phyloP scores from a whole-genome alignment of 2,329 filamentous ascomycete species.

The Madurella mycetomatis region DNA sequence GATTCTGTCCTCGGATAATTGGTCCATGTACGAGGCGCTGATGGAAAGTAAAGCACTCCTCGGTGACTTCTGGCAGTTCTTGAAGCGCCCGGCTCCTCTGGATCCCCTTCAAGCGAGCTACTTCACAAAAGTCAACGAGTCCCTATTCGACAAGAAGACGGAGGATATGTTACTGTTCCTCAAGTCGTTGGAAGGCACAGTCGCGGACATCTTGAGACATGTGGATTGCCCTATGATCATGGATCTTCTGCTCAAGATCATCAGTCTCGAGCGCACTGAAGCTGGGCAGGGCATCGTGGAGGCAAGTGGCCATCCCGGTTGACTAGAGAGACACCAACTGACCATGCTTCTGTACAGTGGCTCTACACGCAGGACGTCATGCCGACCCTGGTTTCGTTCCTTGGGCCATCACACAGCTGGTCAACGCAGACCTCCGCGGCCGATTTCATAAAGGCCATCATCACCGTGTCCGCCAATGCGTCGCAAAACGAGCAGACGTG shows the following conservation, averaged over 20 bases:
- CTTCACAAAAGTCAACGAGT: conserved; percentile 98
- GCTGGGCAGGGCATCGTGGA: conserved; percentile 90
- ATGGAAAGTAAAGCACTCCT: conserved; percentile 78
- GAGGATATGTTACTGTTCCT: conserved; percentile 93
- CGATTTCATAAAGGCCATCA: conserved; percentile 97
- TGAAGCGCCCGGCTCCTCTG: conserved; percentile 77
- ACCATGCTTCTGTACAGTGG: conserved; percentile 57
- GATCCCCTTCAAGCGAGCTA: conserved; percentile 94
- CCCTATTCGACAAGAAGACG: conserved; percentile 95
- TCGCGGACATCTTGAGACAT: conserved; percentile 82
- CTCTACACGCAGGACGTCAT: conserved; percentile 85
- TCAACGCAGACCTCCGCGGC: conserved; percentile 94
- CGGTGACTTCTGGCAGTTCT: conserved; percentile 84
- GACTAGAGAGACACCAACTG: not conserved
- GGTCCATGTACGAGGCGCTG: conserved; percentile 91
- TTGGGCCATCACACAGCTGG: conserved; percentile 78
- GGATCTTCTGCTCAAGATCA: conserved; percentile 94
- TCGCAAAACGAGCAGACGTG: conserved; percentile 98
- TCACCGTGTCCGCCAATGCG: conserved; percentile 96
- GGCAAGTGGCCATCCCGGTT: conserved; percentile 47
- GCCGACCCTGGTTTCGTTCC: conserved; percentile 77
- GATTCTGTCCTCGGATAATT: conserved; percentile 90
- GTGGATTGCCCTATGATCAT: conserved; percentile 98
- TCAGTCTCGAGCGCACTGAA: conserved; percentile 89
- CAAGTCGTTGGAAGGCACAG: conserved; percentile 74